Conservation (phyloP, 805 yeast species). For the Lachancea dasiensis region DNA sequence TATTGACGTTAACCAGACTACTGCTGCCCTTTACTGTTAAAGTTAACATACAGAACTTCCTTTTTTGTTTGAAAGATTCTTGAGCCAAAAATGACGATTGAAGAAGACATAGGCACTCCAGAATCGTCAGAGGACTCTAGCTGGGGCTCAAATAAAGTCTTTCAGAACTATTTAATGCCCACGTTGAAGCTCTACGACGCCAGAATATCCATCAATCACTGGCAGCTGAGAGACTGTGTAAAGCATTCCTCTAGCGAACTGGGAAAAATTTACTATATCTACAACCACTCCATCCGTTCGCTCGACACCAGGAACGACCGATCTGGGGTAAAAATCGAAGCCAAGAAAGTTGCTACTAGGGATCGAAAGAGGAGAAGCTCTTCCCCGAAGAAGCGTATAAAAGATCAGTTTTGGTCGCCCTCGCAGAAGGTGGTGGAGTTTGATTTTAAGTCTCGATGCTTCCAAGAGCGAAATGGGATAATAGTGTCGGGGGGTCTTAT, state of each 20-base stretch:
- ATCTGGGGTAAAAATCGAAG: background rate
- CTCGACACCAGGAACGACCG: constrained; percentile 36
- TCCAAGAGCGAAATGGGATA: constrained; percentile 49
- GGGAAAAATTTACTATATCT: constrained; percentile 51
- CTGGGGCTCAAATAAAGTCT: constrained; percentile 28
- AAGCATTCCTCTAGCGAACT: constrained; percentile 41
- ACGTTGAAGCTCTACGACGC: constrained; percentile 29
- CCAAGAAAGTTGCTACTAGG: background rate
- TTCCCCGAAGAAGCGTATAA: constrained; percentile 4
- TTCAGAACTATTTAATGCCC: constrained; percentile 31
- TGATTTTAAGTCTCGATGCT: constrained; percentile 66
- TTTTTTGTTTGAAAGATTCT: no score
- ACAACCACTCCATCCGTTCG: constrained; percentile 45
- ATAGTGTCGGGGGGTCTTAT: constrained; percentile 49
- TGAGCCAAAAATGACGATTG: constrained; percentile 18
- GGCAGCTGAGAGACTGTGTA: constrained; percentile 79
- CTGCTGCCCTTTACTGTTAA: no score
- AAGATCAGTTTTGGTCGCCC: constrained; percentile 14
- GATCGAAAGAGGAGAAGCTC: constrained; percentile 8
- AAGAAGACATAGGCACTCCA: constrained; percentile 11
- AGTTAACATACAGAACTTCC: no score
- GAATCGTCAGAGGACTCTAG: constrained; percentile 21
- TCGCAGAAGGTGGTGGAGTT: constrained; percentile 41
- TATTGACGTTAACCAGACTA: no score
- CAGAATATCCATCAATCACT: constrained; percentile 42